Conservation (phyloP, 1,284 basidiomycete genomes). For the Xerocomus minutiporus region DNA sequence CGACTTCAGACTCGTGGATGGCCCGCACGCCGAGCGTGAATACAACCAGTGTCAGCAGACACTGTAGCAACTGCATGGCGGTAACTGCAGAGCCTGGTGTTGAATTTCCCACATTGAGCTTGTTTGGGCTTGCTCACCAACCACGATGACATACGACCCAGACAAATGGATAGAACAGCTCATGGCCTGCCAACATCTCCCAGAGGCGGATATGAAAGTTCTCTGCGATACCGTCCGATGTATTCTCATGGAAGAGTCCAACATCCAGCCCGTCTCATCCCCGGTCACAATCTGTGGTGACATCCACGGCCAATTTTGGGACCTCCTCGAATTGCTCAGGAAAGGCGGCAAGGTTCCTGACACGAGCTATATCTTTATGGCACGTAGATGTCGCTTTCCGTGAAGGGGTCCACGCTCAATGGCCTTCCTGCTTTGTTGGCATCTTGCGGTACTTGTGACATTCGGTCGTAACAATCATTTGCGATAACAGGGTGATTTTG, state of each 20-base stretch:
- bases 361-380: conserved; percentile 98
- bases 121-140: not conserved
- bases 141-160: conserved; percentile 43
- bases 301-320: conserved; percentile 96
- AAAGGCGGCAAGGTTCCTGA: conserved; percentile 86
- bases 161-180: conserved; percentile 79
- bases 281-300: conserved; percentile 94
- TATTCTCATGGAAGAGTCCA: conserved; percentile 90
- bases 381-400: conserved; percentile 47
- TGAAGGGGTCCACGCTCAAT: conserved; percentile 17
- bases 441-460: conserved; percentile 8
- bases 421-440: conserved; percentile 12
- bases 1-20: conserved; percentile 70
- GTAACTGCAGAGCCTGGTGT: not conserved
- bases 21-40: conserved; percentile 32
- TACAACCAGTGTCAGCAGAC: conserved; percentile 15
- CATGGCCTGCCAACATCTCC: conserved; percentile 80
- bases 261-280: conserved; percentile 88
- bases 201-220: conserved; percentile 86
- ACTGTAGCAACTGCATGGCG: conserved; percentile 19
- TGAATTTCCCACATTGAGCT: conserved; percentile 19
- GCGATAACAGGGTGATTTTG: conserved; percentile 83
- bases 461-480: not conserved
- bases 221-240: conserved; percentile 84
- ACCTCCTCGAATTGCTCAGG: conserved; percentile 84